Base-by-base conservation (phyloP, 805 yeast species). In the Priceomyces carsonii region DNA sequence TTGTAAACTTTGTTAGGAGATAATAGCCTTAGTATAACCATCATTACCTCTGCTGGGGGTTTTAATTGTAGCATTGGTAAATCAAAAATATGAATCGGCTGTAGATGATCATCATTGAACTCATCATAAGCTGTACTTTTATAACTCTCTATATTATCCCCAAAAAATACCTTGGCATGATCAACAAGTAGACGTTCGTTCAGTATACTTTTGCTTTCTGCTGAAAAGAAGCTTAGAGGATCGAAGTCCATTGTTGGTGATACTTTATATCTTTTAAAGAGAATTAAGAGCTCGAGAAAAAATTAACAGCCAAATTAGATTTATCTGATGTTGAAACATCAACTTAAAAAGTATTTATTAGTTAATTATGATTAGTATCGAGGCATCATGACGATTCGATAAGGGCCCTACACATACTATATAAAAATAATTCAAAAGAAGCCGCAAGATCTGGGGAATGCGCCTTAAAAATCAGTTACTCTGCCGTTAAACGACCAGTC, bases 401-500 rank as follows among this genome's bases (percentile, higher is more conserved):
- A n/a, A n/a, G n/a, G n/a, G n/a, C n/a, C n/a, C n/a, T n/a, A n/a
- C n/a, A n/a, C n/a, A n/a, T n/a, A n/a, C n/a, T n/a, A n/a, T n/a
- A 21, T 21, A 21, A 21, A 21, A 21, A 21, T 21, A 8, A 21
- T 8, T 8, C 10, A 21, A 10, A 21, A 21, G 9, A 8, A 21
- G 10, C 9, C 10, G 9, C 8, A 21, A 21, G 10, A n/a, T n/a
- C n/a, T n/a, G n/a, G n/a, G n/a, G n/a, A n/a, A n/a, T n/a, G 10
- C 10, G 10, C 32, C 15, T 36, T 48, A 93, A 53, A 93, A 93
- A 58, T 93, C 99, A 2, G 98, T 91, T 19, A 88, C 96, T 55
- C 98, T 77, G 0, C 99, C 99, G 54, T 93, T 91, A 60, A 83
- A 93, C 6, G 96, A 82, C 78, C 95, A 93, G 51, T 90, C 98